These are phyloP conservation scores for Eleusine coracana DNA, from an alignment of 176 grass and related monocot species.

Conservation along the genomic window DNA sequence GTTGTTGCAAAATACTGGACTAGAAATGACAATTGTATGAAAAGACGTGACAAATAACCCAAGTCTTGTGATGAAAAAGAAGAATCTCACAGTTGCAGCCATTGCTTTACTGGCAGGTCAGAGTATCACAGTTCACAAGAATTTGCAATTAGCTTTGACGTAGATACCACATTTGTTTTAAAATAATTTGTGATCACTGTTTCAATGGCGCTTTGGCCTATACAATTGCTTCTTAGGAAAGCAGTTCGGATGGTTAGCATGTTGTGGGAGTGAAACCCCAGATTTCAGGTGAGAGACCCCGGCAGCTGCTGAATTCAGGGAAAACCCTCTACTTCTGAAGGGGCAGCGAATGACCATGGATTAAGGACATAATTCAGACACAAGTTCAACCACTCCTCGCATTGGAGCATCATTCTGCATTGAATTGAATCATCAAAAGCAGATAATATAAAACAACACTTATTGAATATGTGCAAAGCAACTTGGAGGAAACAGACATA, in stretches of 20 bases:
- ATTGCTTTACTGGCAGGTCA: background rate
- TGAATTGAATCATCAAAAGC: constrained; percentile 19
- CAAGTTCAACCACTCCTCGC: constrained; percentile 76
- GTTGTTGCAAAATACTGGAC: background rate
- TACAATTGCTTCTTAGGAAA: constrained; percentile 37
- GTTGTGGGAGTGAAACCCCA: background rate
- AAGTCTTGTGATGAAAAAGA: background rate
- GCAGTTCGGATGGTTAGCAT: constrained; percentile 8
- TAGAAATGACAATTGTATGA: background rate
- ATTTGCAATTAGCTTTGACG: background rate
- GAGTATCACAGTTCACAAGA: background rate
- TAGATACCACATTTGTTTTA: constrained; percentile 9
- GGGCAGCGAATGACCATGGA: constrained; percentile 21
- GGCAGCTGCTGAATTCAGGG: constrained; percentile 1
- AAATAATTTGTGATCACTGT: background rate
- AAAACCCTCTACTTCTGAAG: background rate
- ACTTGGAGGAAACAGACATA: background rate
- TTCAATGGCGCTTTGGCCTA: constrained; percentile 7
- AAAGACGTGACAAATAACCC: background rate
- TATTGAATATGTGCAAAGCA: constrained; percentile 10
- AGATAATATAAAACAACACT: background rate
- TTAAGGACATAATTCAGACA: constrained; percentile 58
- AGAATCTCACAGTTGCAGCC: background rate
- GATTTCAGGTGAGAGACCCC: background rate
- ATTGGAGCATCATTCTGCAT: constrained; percentile 81